Base-by-base conservation (phyloP, 768 basidiomycete species). In the Russula virescens region DNA sequence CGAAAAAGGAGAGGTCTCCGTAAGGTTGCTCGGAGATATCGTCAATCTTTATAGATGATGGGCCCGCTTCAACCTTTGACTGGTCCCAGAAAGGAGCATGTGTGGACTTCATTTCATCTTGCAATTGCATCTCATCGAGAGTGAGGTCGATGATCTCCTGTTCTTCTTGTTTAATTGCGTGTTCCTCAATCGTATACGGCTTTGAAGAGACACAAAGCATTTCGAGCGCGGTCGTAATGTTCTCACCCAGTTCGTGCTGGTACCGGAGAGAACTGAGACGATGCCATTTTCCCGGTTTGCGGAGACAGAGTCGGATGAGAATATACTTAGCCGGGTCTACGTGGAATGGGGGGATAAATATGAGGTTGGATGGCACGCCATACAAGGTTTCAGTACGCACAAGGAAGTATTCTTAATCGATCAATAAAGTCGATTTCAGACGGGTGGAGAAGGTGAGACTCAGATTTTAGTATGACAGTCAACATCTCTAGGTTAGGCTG, bases 281-380 rank as follows among this genome's bases (percentile, higher is more conserved):
- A 61, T 83, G 79, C 76, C 85, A 85, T 66, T 78, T 77, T 60
- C 76, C 78, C 31, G 75, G 76, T 66, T 84, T 85, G 55, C 87
- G 81, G 9, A 87, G 75, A n/a, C 83, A 76, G 10, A 89, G 74
- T 23, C 86, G 81, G 19, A 83, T 77, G 64, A 88, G 78, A 18
- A 89, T 80, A 71, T 86, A 88, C 28, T 80, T 77, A 3, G 85
- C 80, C 16, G 78, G 71, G 66, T 83, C 85, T 87, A 58, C 9
- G 35, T 23, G 34, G 38, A 51, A 40, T 18, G 25, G 40, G 58
- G 55, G 34, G 23, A 48, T 46, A 53, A 46, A 47, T 21, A 34
- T 26, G 34, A 23, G 40, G 40, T 25, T 14, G 45, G 3, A 13
- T 5, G 14, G 35, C 21, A 54, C 31, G 3, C 11, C 21, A 9